phyloP scores from a whole-genome alignment of 1,284 basidiomycete species.

The Trichosporon asahii region DNA sequence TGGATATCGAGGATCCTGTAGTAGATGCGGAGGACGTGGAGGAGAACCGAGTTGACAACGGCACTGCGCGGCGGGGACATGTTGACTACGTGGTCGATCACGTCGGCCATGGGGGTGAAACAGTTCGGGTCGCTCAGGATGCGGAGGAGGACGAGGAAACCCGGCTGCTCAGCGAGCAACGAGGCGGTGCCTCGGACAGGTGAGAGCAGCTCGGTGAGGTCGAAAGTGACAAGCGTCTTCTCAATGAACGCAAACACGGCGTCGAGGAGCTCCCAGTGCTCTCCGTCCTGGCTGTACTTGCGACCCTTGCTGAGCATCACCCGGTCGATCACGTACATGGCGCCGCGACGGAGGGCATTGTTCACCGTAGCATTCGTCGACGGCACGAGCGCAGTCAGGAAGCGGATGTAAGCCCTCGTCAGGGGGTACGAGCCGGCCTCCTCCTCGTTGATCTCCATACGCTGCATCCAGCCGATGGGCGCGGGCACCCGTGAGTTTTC shows the following conservation, averaged over 20 bases:
- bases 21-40: constrained; percentile 76
- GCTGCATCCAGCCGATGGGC: constrained; percentile 44
- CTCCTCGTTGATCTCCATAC: constrained; percentile 73
- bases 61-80: constrained; percentile 57
- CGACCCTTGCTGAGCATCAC: constrained; percentile 61
- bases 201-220: constrained; percentile 58
- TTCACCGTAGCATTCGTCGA: constrained; percentile 39
- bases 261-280: constrained; percentile 84
- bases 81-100: constrained; percentile 47
- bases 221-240: constrained; percentile 72
- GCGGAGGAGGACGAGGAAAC: constrained; percentile 78
- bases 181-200: constrained; percentile 35
- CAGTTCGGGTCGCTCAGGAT: constrained; percentile 64
- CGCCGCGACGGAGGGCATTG: constrained; percentile 59
- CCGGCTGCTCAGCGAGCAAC: constrained; percentile 65
- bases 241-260: constrained; percentile 81
- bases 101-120: constrained; percentile 58
- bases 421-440: constrained; percentile 74
- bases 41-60: constrained; percentile 60
- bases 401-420: constrained; percentile 79
- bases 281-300: constrained; percentile 66
- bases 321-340: constrained; percentile 81
- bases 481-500: constrained; percentile 31
- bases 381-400: constrained; percentile 73
- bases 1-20: constrained; percentile 80